These are phyloP conservation scores for Xylaria palmicola DNA, from an alignment of 495 filamentous ascomycete genomes.

Conservation along the genomic window DNA sequence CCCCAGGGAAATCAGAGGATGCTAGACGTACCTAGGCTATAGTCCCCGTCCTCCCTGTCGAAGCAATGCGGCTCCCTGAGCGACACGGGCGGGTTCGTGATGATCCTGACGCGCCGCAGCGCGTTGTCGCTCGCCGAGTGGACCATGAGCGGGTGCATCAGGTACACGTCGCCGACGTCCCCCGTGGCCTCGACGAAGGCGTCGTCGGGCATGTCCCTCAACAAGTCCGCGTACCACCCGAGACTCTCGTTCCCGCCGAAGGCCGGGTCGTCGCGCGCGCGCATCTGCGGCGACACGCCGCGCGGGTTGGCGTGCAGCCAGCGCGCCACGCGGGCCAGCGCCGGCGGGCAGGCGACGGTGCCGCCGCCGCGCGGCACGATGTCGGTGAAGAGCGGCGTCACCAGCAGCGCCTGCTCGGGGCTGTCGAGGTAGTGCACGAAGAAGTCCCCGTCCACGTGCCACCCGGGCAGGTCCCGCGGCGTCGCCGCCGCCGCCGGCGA, in stretches of 20 bases:
- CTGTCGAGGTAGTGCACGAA: constrained; percentile 75
- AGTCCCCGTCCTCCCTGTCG: constrained; percentile 58
- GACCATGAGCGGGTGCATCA: constrained; percentile 73
- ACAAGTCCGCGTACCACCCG: constrained; percentile 55
- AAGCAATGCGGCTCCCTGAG: constrained; percentile 65
- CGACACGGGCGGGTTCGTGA: constrained; percentile 70
- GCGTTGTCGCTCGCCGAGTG: constrained; percentile 64
- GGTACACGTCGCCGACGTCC: constrained; percentile 62
- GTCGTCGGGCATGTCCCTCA: constrained; percentile 40
- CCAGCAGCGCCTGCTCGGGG: constrained; percentile 68
- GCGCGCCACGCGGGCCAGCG: constrained; percentile 56
- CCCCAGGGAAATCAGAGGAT: too few species aligned
- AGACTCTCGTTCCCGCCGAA: constrained; percentile 43
- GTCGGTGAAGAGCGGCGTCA: constrained; percentile 69
- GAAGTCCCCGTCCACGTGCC: constrained; percentile 79
- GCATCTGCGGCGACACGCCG: constrained; percentile 68
- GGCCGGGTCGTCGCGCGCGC: constrained; percentile 45
- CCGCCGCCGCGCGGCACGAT: constrained; percentile 62
- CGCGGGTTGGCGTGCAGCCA: constrained; percentile 65
- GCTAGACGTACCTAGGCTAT: constrained; percentile 44
- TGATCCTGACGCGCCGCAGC: constrained; percentile 59
- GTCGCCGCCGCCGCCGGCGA: constrained; percentile 48
- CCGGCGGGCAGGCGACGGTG: constrained; percentile 64
- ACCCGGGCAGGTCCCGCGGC: constrained; percentile 54
- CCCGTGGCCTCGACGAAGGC: constrained; percentile 68